Percentiles rank a stretch among this genome's conserved stretches.
phyloP scores from a whole-genome alignment of 768 basidiomycete species.

The Russula ochroleuca region DNA sequence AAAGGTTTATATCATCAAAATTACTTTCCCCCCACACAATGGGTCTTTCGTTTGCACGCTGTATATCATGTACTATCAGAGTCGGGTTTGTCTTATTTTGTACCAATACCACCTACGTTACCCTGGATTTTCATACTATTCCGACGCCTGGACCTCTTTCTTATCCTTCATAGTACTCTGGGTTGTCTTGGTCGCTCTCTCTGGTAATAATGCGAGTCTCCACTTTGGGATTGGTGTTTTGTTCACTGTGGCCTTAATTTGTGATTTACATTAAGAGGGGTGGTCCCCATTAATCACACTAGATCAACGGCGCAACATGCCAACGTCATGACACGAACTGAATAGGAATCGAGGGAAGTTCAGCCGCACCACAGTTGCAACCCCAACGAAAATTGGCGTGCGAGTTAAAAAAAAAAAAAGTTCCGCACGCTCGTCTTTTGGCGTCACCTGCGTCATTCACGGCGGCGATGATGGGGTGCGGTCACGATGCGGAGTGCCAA shows the following conservation, averaged over 20 bases:
- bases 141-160: background rate
- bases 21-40: conserved; percentile 6
- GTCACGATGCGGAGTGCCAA: background rate
- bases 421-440: no score
- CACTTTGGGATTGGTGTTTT: conserved; percentile 9
- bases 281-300: background rate
- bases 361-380: background rate
- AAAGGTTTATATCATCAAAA: conserved; percentile 23
- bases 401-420: background rate
- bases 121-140: conserved; percentile 25
- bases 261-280: background rate
- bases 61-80: conserved; percentile 27
- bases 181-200: conserved; percentile 6
- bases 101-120: conserved; percentile 27
- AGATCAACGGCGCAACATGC: background rate
- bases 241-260: conserved; percentile 5
- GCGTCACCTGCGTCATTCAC: background rate
- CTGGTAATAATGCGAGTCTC: conserved; percentile 21
- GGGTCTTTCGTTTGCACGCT: conserved; percentile 16
- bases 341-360: background rate
- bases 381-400: background rate
- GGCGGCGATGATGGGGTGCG: background rate
- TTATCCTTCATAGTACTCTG: background rate
- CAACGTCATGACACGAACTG: background rate
- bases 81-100: conserved; percentile 21